Conservation (phyloP, 352 stramenopile species). For the Globisporangium nodosum region DNA sequence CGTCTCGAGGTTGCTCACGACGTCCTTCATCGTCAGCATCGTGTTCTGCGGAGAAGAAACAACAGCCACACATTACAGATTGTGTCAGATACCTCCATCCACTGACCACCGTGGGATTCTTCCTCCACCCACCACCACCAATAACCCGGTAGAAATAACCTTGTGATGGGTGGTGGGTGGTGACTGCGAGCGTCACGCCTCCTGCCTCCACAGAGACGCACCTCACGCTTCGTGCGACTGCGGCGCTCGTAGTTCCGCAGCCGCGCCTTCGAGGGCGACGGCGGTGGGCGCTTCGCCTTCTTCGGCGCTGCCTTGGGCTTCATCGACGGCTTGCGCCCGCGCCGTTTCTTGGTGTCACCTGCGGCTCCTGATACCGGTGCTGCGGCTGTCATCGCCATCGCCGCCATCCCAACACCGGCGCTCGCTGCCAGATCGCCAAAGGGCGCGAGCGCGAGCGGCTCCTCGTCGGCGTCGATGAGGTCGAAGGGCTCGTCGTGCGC, state of each 20-base stretch:
- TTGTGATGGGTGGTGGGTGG: too few relatives aligned
- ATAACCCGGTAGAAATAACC: constrained; percentile 7
- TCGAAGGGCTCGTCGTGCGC: constrained; percentile 8
- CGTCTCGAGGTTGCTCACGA: constrained; percentile 27
- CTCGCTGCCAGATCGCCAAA: background rate
- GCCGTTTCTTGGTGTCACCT: constrained; percentile 25
- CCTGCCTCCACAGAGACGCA: background rate
- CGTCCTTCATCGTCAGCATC: constrained; percentile 50
- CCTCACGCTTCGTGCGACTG: constrained; percentile 45
- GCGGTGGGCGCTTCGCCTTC: constrained; percentile 33
- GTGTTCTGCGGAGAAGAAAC: constrained; percentile 23
- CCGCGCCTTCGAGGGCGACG: constrained; percentile 31
- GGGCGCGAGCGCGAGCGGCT: constrained; percentile 4
- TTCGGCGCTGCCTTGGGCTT: constrained; percentile 22
- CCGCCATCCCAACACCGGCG: background rate
- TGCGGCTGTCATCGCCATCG: background rate
- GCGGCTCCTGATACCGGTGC: too few relatives aligned
- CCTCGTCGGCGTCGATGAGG: constrained; percentile 14
- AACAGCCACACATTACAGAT: background rate
- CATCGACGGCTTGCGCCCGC: constrained; percentile 31
- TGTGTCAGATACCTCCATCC: background rate
- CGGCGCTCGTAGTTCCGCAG: constrained; percentile 50
- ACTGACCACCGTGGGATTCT: background rate
- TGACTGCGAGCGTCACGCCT: too few relatives aligned
- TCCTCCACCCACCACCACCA: constrained; percentile 4